phyloP scores from a whole-genome alignment of 2,329 filamentous ascomycete genomes.

The Talaromyces atroroseus region DNA sequence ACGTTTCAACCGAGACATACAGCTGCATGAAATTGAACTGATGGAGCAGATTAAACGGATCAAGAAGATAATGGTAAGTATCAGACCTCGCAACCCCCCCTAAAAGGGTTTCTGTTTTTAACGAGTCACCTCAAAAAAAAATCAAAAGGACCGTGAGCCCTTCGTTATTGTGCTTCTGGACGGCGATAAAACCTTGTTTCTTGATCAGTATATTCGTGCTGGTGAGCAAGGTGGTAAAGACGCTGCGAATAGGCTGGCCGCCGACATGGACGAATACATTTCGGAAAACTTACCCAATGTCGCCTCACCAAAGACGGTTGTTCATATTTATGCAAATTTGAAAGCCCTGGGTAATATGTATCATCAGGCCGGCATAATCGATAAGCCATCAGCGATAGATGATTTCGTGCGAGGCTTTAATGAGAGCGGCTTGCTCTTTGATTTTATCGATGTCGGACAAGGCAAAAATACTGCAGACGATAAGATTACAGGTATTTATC shows the following conservation, averaged over 20 bases:
- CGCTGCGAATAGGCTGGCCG: constrained; percentile 48
- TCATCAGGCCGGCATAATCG: constrained; percentile 41
- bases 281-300: constrained; percentile 37
- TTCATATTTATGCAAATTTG: constrained; percentile 51
- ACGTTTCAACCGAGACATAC: constrained; percentile 44
- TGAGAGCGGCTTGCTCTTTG: constrained; percentile 44
- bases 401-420: constrained; percentile 55
- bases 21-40: constrained; percentile 43
- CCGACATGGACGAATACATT: constrained; percentile 41
- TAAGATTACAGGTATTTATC: constrained; percentile 43
- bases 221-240: constrained; percentile 50
- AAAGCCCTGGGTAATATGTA: constrained; percentile 47
- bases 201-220: constrained; percentile 44
- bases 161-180: constrained; percentile 53
- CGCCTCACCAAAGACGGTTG: constrained; percentile 44
- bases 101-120: neutral
- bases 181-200: constrained; percentile 53
- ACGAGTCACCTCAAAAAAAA: neutral
- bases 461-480: constrained; percentile 42
- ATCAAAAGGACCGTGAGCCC: constrained; percentile 45
- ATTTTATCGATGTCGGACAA: constrained; percentile 46
- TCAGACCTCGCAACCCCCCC: neutral
- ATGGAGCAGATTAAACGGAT: constrained; percentile 43
- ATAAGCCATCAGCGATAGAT: constrained; percentile 39
- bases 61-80: constrained; percentile 41